Conservation (phyloP, 1,284 basidiomycete genomes). For the Tilletia caries region DNA sequence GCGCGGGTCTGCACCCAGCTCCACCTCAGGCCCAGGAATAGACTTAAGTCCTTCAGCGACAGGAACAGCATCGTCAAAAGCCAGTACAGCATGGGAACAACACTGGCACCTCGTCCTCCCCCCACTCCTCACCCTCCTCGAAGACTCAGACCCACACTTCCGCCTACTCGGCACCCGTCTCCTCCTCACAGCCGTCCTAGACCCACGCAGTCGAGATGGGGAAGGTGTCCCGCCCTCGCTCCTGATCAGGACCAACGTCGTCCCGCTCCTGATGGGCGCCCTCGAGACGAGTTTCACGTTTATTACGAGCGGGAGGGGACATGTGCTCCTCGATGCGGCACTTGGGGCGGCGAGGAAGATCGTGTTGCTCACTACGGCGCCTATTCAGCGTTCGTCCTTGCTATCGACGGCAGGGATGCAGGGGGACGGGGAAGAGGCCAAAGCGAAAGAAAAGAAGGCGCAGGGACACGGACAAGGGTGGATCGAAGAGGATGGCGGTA, state of each 20-base stretch:
- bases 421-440: background rate
- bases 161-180: background rate
- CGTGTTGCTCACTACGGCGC: background rate
- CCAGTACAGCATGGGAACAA: background rate
- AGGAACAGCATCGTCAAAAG: background rate
- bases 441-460: background rate
- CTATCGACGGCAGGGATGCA: background rate
- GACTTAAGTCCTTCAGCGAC: no score
- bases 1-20: background rate
- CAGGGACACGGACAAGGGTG: background rate
- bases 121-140: slow-evolving; percentile 3
- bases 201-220: background rate
- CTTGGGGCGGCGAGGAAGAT: background rate
- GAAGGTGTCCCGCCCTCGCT: background rate
- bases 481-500: background rate
- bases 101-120: background rate
- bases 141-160: slow-evolving; percentile 6
- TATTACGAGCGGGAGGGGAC: background rate
- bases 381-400: background rate
- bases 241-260: background rate
- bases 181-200: background rate
- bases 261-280: slow-evolving; percentile 4
- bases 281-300: slow-evolving; percentile 10
- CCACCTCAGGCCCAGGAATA: no score
- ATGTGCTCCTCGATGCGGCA: background rate